These are phyloP conservation scores for Podaxis sp. DNA, from an alignment of 768 basidiomycete genomes.

Conservation along the genomic window DNA sequence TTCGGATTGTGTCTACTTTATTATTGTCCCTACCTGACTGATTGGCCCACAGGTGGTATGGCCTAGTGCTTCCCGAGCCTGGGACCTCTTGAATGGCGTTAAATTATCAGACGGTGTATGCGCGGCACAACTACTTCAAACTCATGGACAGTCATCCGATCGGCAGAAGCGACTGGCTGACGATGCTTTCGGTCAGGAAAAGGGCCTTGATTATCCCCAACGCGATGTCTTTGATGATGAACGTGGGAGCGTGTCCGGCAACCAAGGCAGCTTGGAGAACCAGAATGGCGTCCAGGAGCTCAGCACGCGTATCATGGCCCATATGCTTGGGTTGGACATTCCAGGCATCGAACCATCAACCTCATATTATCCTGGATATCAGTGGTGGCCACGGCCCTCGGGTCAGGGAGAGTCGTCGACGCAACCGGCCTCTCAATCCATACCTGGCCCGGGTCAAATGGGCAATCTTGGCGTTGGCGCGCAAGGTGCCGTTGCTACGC, in stretches of 20 bases:
- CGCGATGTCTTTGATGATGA: conserved; percentile 33
- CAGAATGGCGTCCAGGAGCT: conserved; percentile 59
- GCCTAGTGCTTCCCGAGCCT: conserved; percentile 68
- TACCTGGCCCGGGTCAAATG: not conserved
- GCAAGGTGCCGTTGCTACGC: not conserved
- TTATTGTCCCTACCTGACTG: conserved; percentile 9
- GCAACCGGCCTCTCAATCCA: not conserved
- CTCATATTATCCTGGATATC: conserved; percentile 55
- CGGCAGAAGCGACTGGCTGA: conserved; percentile 52
- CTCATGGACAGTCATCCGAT: conserved; percentile 26
- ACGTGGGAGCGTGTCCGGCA: conserved; percentile 14
- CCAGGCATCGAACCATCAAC: conserved; percentile 63
- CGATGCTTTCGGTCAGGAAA: conserved; percentile 62
- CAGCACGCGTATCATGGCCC: conserved; percentile 65
- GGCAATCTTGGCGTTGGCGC: not conserved
- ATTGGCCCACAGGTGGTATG: conserved; percentile 50
- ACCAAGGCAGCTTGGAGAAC: conserved; percentile 24
- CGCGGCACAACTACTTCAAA: conserved; percentile 24
- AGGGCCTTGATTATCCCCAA: conserved; percentile 41
- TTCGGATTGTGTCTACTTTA: conserved; percentile 27
- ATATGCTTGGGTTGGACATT: conserved; percentile 67
- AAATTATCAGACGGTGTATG: conserved; percentile 44
- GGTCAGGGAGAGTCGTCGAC: not conserved
- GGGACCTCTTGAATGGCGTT: conserved; percentile 66
- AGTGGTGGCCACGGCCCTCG: conserved; percentile 59